Percentiles rank a stretch among this genome's conserved stretches.
These are phyloP conservation scores for Mycogone perniciosa DNA, from an alignment of 2,329 filamentous ascomycete species.

Conservation along the genomic window DNA sequence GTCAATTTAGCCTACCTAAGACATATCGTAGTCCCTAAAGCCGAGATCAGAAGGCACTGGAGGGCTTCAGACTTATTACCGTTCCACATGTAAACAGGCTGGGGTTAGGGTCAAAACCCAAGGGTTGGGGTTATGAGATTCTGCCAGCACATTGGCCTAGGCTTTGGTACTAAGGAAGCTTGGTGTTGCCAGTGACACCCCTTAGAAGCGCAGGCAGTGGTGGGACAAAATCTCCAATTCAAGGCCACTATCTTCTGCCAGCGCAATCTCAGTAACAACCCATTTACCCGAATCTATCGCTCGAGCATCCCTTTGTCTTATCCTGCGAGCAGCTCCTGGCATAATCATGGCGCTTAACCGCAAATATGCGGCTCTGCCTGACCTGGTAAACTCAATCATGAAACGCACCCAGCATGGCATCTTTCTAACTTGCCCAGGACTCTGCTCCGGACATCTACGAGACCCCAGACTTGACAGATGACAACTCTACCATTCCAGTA, in stretches of 20 bases:
- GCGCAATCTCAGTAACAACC: neutral
- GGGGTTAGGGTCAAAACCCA: neutral
- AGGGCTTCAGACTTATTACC: no score
- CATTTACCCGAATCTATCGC: neutral
- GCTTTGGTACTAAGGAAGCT: no score
- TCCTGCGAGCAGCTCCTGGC: neutral
- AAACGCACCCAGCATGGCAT: slow-evolving; percentile 8
- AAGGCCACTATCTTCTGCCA: neutral
- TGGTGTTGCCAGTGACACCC: neutral
- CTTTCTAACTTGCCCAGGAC: slow-evolving; percentile 52
- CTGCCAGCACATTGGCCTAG: no score
- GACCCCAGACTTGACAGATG: slow-evolving; percentile 86
- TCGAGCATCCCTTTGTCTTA: neutral
- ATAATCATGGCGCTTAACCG: slow-evolving; percentile 62
- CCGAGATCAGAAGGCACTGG: no score
- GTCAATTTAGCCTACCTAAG: no score
- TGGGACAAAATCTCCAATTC: neutral
- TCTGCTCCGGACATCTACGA: slow-evolving; percentile 94
- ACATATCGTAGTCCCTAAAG: no score
- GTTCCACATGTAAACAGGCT: no score
- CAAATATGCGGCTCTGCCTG: slow-evolving; percentile 77
- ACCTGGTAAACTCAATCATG: slow-evolving; percentile 51
- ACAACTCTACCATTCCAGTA: slow-evolving; percentile 78
- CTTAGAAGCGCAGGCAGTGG: neutral
- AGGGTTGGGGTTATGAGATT: neutral